phyloP scores from a whole-genome alignment of 2,329 filamentous ascomycete genomes.

The Cercospora berteroae region DNA sequence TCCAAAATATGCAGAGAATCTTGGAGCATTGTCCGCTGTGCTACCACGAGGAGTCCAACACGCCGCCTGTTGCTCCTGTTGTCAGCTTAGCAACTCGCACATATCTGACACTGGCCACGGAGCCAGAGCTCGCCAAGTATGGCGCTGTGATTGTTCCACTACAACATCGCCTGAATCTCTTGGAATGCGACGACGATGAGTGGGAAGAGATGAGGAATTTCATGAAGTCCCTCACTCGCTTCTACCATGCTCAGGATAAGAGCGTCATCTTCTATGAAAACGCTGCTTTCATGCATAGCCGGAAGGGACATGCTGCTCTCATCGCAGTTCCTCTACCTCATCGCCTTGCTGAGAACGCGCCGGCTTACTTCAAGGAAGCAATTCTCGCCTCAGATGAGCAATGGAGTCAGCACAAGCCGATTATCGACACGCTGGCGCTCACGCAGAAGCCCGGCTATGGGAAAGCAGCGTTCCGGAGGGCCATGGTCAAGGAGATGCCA shows the following conservation, averaged over 20 bases:
- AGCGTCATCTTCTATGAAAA: slow-evolving; percentile 98
- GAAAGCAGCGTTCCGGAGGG: slow-evolving; percentile 75
- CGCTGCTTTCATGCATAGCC: slow-evolving; percentile 69
- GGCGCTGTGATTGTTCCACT: slow-evolving; percentile 87
- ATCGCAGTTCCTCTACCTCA: slow-evolving; percentile 84
- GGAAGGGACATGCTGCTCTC: slow-evolving; percentile 81
- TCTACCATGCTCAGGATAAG: slow-evolving; percentile 91
- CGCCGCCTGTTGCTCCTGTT: slow-evolving; percentile 74
- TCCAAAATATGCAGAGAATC: slow-evolving; percentile 82
- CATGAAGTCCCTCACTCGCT: slow-evolving; percentile 90
- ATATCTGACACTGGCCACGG: slow-evolving; percentile 83
- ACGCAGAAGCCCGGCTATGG: slow-evolving; percentile 66
- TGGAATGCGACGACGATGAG: slow-evolving; percentile 98
- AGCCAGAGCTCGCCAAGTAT: slow-evolving; percentile 80
- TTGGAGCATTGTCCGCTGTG: slow-evolving; percentile 88
- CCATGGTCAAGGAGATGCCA: slow-evolving; percentile 90
- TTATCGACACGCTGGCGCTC: slow-evolving; percentile 78
- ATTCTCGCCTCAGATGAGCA: slow-evolving; percentile 85
- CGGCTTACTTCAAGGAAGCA: slow-evolving; percentile 93
- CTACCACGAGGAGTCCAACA: slow-evolving; percentile 77
- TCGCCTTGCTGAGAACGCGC: slow-evolving; percentile 83
- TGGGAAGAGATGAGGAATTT: slow-evolving; percentile 99
- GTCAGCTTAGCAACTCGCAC: slow-evolving; percentile 81
- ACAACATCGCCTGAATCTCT: slow-evolving; percentile 79
- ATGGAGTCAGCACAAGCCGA: slow-evolving; percentile 92